Conservation (phyloP, 108 stramenopile genomes). For the Cyclotella sp. region DNA sequence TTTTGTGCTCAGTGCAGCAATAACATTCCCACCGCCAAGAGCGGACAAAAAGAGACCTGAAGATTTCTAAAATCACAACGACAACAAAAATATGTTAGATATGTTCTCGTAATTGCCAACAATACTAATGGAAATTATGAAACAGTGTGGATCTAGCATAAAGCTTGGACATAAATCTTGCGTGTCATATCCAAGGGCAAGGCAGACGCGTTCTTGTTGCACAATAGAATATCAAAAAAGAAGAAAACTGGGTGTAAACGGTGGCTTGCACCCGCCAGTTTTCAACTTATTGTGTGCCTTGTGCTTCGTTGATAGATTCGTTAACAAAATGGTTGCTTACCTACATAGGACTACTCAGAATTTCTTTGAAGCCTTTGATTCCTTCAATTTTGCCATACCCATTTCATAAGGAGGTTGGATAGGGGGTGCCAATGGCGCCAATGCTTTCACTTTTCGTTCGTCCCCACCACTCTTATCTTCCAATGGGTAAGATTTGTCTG, state of each 20-base stretch:
- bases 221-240: constrained; percentile 28
- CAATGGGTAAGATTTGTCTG: constrained; percentile 84
- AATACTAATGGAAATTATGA: too few relatives aligned
- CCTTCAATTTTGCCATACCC: constrained; percentile 52
- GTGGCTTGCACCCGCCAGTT: constrained; percentile 1
- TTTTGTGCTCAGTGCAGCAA: constrained; percentile 42
- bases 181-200: constrained; percentile 61
- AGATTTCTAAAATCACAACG: too few relatives aligned
- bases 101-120: neutral
- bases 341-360: neutral
- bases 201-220: constrained; percentile 68
- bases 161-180: constrained; percentile 54
- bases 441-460: neutral
- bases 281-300: constrained; percentile 3
- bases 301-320: neutral
- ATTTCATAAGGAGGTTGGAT: constrained; percentile 79
- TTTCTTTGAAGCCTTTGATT: constrained; percentile 23
- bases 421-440: constrained; percentile 72
- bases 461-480: constrained; percentile 43
- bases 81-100: too few relatives aligned
- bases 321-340: neutral
- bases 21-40: constrained; percentile 22
- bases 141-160: constrained; percentile 59
- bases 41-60: neutral
- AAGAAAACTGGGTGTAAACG: constrained; percentile 16